Evolutionary conservation across 106 monocot genomes (phyloP).

Genomic region (Triglochin maritima): DNA sequence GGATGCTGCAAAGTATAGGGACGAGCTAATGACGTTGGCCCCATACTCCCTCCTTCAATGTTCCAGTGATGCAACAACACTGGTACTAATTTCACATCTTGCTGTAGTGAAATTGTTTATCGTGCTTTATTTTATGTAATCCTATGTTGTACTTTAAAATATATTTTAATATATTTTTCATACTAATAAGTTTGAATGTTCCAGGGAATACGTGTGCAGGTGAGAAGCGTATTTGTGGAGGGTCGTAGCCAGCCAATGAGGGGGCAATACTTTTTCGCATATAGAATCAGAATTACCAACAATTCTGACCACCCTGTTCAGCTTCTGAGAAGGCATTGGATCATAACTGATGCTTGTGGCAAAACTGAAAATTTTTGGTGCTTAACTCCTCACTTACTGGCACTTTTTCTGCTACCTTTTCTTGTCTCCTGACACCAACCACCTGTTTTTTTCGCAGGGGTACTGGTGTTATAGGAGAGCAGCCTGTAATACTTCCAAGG

Average conservation of each 20-base stretch:
- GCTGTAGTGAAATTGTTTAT: neutral
- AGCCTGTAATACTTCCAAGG: constrained; percentile 90
- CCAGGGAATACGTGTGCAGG: constrained; percentile 94
- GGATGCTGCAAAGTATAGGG: constrained; percentile 35
- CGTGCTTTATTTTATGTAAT: neutral
- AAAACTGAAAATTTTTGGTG: constrained; percentile 87
- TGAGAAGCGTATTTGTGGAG: constrained; percentile 77
- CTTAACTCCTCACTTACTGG: constrained; percentile 8
- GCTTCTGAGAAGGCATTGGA: constrained; percentile 95
- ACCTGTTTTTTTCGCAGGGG: constrained; percentile 36
- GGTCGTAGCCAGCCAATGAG: constrained; percentile 64
- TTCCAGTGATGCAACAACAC: constrained; percentile 84
- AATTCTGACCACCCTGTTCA: constrained; percentile 76
- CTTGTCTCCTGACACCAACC: neutral
- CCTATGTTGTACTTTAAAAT: neutral
- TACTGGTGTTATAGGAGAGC: constrained; percentile 81
- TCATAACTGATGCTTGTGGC: constrained; percentile 82
- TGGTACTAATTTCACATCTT: constrained; percentile 29
- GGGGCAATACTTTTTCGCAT: constrained; percentile 62
- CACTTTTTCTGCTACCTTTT: neutral
- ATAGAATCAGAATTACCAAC: constrained; percentile 64
- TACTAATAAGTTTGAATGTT: constrained; percentile 2
- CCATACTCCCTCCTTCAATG: constrained; percentile 76
- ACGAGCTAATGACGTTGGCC: constrained; percentile 65
- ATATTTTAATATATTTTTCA: neutral